Evolutionary conservation across 2,329 filamentous ascomycete genomes (phyloP).

Genomic region (Pseudogymnoascus sp.): DNA sequence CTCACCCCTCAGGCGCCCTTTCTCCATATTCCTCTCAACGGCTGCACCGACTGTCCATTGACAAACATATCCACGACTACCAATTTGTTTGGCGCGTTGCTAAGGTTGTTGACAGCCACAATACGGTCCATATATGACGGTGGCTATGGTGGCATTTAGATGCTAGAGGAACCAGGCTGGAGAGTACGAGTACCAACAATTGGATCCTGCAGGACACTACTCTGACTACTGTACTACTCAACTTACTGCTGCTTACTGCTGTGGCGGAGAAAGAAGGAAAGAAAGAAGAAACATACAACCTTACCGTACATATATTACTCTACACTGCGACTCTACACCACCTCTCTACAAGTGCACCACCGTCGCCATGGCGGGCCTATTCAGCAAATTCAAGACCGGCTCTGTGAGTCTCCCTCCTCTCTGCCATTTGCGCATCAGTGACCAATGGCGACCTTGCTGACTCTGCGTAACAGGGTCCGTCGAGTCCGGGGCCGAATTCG

Average conservation of each 20-base stretch:
- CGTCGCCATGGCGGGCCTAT: constrained; percentile 46
- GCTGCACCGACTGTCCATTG: background rate
- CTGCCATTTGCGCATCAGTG: background rate
- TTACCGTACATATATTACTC: background rate
- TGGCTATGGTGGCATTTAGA: background rate
- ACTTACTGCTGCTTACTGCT: background rate
- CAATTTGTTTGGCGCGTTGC: background rate
- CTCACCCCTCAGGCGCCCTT: background rate
- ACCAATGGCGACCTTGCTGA: background rate
- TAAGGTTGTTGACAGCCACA: background rate
- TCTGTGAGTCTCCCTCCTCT: constrained; percentile 39
- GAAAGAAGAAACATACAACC: too few relatives aligned
- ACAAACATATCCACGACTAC: background rate
- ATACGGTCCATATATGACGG: background rate
- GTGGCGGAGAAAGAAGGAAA: background rate
- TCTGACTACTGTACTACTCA: background rate
- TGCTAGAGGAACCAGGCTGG: background rate
- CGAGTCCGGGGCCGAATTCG: background rate
- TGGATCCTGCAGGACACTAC: background rate
- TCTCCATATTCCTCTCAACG: background rate
- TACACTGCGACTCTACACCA: background rate
- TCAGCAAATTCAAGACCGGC: constrained; percentile 52
- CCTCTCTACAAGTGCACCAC: background rate
- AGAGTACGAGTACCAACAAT: background rate
- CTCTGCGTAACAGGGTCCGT: background rate